Percentiles rank a stretch among this genome's conserved stretches.
Conservation (phyloP, 2,329 filamentous ascomycete species). For the Fusarium tuaranense region DNA sequence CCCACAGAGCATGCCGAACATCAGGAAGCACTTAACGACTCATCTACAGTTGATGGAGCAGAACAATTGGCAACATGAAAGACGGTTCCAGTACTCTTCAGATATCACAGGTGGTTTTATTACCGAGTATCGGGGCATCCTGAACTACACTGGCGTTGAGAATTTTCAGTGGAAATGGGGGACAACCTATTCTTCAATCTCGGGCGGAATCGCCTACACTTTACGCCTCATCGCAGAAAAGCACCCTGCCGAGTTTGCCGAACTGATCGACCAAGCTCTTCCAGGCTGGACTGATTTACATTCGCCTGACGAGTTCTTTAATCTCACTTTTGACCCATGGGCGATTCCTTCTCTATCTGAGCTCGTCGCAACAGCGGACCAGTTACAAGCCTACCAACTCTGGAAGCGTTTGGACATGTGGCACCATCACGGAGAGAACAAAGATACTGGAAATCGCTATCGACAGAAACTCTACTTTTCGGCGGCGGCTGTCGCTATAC, state of each 20-base stretch:
- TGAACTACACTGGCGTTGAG: background rate
- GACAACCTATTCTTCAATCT: background rate
- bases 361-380: background rate
- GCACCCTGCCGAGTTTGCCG: rapidly evolving
- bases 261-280: background rate
- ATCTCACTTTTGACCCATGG: background rate
- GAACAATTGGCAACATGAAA: background rate
- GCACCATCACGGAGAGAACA: background rate
- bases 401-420: background rate
- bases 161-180: background rate
- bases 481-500: background rate
- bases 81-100: too few species aligned
- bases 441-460: background rate
- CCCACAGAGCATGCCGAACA: background rate
- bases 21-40: background rate
- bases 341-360: background rate
- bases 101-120: background rate
- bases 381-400: background rate
- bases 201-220: background rate
- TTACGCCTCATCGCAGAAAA: background rate
- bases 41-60: background rate
- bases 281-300: background rate
- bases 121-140: background rate
- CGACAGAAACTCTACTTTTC: conserved; percentile 9
- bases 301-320: background rate